Conservation (phyloP, 495 filamentous ascomycete genomes). For the Cercophora newfieldiana region DNA sequence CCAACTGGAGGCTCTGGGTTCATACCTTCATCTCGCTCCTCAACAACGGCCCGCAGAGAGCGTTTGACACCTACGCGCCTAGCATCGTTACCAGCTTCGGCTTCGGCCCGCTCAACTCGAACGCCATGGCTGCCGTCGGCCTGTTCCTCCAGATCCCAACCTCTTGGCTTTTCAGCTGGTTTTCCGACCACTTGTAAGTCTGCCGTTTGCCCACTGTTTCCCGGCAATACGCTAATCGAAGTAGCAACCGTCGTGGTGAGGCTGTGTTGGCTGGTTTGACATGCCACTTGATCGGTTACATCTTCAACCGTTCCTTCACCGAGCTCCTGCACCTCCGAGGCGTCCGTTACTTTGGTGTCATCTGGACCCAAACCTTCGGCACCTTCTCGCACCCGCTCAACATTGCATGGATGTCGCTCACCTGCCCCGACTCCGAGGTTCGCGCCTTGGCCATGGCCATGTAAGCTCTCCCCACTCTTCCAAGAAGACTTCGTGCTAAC, state of each 20-base stretch:
- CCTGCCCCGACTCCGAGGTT: conserved; percentile 35
- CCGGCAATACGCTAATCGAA: neutral
- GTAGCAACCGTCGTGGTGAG: conserved; percentile 35
- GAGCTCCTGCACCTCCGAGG: conserved; percentile 21
- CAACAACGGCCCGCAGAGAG: conserved; percentile 36
- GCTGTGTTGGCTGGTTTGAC: conserved; percentile 30
- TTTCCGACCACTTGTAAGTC: conserved; percentile 43
- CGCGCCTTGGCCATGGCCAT: conserved; percentile 44
- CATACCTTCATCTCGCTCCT: conserved; percentile 47
- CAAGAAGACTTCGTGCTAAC: neutral
- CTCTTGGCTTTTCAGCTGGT: conserved; percentile 47
- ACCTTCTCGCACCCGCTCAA: conserved; percentile 46
- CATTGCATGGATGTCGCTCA: conserved; percentile 42
- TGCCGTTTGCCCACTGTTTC: neutral
- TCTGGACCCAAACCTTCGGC: conserved; percentile 56
- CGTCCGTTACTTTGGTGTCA: conserved; percentile 43
- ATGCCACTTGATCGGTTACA: conserved; percentile 40
- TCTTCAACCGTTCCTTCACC: conserved; percentile 40
- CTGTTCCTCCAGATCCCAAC: conserved; percentile 42
- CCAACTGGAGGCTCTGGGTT: conserved; percentile 43
- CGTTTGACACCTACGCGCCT: conserved; percentile 50
- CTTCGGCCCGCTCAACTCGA: conserved; percentile 47
- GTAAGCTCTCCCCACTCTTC: conserved; percentile 33
- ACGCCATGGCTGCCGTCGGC: conserved; percentile 53
- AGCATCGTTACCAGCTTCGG: conserved; percentile 46